Base-by-base conservation (phyloP, 257 asterid genomes). In the Galeopsis tetrahit region DNA sequence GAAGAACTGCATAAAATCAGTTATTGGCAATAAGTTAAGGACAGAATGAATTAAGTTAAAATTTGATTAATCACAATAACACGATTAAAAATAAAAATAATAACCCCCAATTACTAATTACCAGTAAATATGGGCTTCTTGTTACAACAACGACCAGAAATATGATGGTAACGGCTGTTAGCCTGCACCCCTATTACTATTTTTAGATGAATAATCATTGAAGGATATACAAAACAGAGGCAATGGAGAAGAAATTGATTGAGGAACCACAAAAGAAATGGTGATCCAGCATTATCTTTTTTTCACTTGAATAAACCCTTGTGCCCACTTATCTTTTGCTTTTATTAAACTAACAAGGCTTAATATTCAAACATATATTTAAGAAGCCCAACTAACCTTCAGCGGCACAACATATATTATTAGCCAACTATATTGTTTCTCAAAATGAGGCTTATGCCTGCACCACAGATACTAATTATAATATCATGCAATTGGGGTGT, bases 361-460 rank as follows among this genome's bases (percentile, higher is more conserved):
- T 17, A 7, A 55, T 15, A 55, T 55, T 17, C 11, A 17, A 4
- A 10, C 33, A 15, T 6, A 21, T 21, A 55, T 55, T 55, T 55
- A 55, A 55, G 61, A 55, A 31, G 61, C 31, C 35, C 35, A 1
- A 15, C 61, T 55, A 15, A 55, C 4, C 61, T 17, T 55, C 31
- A 55, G 61, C 11, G 10, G 35, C 33, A 6, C 34, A 55, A 7
- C 10, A 17, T 6, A 17, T 55, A 17, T 55, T 21, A 17, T 55
- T 21, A 21, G 61, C 34, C 61, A 55, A 21, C 9, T 17, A 17
- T 15, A 17, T 48, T n/a, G 10, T n/a, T 62, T 62, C 4, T 21
- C 43, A 34, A 62, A 62, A 38, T 15, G 49, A 62, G 68, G 34
- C 34, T 62, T 62, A 36, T 62, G 33, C 31, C 8, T 32, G 40